Conservation (phyloP, 306 rosid species). For the Lathyrus sativus region DNA sequence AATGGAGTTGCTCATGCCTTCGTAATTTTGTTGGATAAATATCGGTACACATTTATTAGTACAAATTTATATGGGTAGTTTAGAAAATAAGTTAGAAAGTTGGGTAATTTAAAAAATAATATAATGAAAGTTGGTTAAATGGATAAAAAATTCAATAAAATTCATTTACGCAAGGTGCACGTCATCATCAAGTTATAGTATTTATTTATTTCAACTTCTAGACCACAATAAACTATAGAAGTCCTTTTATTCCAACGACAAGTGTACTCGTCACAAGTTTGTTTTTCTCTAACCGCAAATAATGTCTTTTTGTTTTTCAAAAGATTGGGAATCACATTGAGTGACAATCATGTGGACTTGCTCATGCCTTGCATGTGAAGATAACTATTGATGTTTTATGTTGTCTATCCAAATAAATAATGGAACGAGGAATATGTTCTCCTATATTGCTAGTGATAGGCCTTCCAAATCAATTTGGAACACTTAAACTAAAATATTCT, state of each 20-base stretch:
- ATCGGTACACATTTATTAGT: no score
- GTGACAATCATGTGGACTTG: constrained; percentile 13
- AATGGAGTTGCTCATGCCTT: no score
- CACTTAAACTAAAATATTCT: neutral
- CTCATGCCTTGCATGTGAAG: constrained; percentile 14
- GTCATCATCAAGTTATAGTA: neutral
- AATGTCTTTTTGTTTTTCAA: constrained; percentile 11
- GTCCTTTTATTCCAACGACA: neutral
- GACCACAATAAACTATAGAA: neutral
- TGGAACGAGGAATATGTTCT: neutral
- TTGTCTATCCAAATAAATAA: neutral
- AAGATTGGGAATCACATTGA: constrained; percentile 20
- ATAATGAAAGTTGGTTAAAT: no score
- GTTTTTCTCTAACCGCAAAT: neutral
- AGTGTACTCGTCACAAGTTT: neutral
- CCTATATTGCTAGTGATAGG: constrained; percentile 11
- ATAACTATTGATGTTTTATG: constrained; percentile 14
- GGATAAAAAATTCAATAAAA: no score
- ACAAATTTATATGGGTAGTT: no score
- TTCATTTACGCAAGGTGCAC: neutral
- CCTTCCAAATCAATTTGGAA: constrained; percentile 18
- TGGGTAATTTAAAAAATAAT: no score
- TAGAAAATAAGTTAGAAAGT: no score
- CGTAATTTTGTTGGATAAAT: no score
- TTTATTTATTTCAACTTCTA: neutral